phyloP scores from a whole-genome alignment of 1,284 basidiomycete species.

The Leccinum fuscescens region DNA sequence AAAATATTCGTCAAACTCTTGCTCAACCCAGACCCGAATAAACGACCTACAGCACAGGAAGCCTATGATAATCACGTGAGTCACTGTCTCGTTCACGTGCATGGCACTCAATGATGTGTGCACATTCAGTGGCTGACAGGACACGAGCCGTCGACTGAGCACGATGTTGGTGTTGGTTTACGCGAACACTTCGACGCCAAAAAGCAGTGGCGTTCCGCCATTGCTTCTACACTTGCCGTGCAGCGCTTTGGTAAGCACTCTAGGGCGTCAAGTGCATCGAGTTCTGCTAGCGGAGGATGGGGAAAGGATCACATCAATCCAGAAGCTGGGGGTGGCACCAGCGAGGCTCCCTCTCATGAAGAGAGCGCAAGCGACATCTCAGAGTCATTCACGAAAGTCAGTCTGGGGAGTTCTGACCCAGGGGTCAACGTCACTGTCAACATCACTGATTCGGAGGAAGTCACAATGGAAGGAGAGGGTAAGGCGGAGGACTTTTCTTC shows the following conservation, averaged over 20 bases:
- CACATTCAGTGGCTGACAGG: conserved; percentile 64
- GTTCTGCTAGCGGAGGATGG: conserved; percentile 34
- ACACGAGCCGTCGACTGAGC: conserved; percentile 56
- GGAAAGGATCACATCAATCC: conserved; percentile 22
- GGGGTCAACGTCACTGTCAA: conserved; percentile 29
- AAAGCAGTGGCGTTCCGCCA: conserved; percentile 68
- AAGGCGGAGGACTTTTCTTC: conserved; percentile 21
- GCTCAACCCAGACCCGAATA: conserved; percentile 70
- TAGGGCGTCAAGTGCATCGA: conserved; percentile 32
- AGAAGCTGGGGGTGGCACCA: conserved; percentile 16
- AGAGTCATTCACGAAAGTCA: conserved; percentile 28
- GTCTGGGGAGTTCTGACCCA: conserved; percentile 27
- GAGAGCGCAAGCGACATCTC: conserved; percentile 23
- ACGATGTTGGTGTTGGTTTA: conserved; percentile 69
- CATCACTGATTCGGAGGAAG: conserved; percentile 35
- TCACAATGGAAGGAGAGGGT: conserved; percentile 23
- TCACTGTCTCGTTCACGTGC: neutral
- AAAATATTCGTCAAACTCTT: conserved; percentile 82
- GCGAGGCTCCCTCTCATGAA: conserved; percentile 14
- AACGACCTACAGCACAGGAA: conserved; percentile 73
- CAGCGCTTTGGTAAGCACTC: conserved; percentile 48
- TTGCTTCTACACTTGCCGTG: conserved; percentile 59
- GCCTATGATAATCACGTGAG: conserved; percentile 58
- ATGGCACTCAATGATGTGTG: neutral
- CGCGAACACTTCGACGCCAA: conserved; percentile 77